A percentile compares a stretch with the other conserved stretches of the same genome.
Evolutionary conservation across 306 rosid species (phyloP).

Genomic region (Adenanthera pavonina): DNA sequence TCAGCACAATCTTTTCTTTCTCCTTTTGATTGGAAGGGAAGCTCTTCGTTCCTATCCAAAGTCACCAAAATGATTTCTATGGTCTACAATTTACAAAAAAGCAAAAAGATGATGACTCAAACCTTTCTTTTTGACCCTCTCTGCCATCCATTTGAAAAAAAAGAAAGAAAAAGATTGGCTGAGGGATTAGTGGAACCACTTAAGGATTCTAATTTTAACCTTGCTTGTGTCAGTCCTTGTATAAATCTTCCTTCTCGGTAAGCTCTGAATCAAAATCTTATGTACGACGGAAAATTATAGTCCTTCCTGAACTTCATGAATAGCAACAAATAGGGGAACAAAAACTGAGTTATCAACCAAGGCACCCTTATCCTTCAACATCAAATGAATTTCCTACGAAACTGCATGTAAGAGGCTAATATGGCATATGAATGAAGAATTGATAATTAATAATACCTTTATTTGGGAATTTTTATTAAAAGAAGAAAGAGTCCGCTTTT

Average conservation of each 20-base stretch:
- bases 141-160: neutral
- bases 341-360: neutral
- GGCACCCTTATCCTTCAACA: conserved; percentile 8
- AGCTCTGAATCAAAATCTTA: neutral
- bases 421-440: conserved; percentile 4
- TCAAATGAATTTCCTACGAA: neutral
- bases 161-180: neutral
- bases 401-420: conserved; percentile 10
- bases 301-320: neutral
- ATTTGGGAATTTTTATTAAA: conserved; percentile 4
- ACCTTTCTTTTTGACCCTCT: conserved; percentile 55
- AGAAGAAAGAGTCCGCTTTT: conserved; percentile 1
- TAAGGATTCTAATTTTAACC: neutral
- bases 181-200: neutral
- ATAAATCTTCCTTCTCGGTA: neutral
- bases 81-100: conserved; percentile 67
- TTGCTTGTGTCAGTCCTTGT: neutral
- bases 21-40: conserved; percentile 52
- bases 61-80: conserved; percentile 60
- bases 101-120: conserved; percentile 56
- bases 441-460: conserved; percentile 4
- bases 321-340: neutral
- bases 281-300: neutral
- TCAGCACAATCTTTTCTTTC: conserved; percentile 35
- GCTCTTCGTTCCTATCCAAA: conserved; percentile 57